Evolutionary conservation across 345 rosid species (phyloP).

Genomic region (Murraya paniculata): DNA sequence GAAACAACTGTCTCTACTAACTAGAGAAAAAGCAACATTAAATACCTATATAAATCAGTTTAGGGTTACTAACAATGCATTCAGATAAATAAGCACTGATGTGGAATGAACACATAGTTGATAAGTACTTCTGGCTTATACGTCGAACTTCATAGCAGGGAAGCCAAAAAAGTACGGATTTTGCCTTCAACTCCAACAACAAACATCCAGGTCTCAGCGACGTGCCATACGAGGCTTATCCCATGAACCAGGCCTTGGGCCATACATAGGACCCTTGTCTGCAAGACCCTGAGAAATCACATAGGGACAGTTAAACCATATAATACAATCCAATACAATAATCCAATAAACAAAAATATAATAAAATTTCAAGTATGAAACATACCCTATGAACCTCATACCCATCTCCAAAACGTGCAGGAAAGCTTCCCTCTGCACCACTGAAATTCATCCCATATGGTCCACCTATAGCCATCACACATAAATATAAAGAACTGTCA

Average conservation of each 20-base stretch:
- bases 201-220: conserved; percentile 43
- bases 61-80: conserved; percentile 38
- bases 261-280: conserved; percentile 61
- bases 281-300: conserved; percentile 55
- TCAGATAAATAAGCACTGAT: conserved; percentile 34
- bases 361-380: neutral
- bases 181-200: conserved; percentile 18
- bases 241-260: conserved; percentile 67
- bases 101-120: conserved; percentile 31
- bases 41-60: conserved; percentile 26
- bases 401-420: conserved; percentile 66
- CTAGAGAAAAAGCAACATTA: conserved; percentile 25
- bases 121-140: conserved; percentile 29
- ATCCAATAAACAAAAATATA: conserved; percentile 1
- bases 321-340: neutral
- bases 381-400: conserved; percentile 64
- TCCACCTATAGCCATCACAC: conserved; percentile 48
- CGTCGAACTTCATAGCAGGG: conserved; percentile 12
- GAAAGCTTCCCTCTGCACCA: conserved; percentile 47
- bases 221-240: conserved; percentile 65
- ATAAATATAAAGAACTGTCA: conserved; percentile 19
- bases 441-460: conserved; percentile 62
- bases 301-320: conserved; percentile 4
- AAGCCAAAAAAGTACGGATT: conserved; percentile 20
- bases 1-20: conserved; percentile 17